Evolutionary conservation across 1,284 basidiomycete species (phyloP).

Genomic region (Phellinidium pouzarii): DNA sequence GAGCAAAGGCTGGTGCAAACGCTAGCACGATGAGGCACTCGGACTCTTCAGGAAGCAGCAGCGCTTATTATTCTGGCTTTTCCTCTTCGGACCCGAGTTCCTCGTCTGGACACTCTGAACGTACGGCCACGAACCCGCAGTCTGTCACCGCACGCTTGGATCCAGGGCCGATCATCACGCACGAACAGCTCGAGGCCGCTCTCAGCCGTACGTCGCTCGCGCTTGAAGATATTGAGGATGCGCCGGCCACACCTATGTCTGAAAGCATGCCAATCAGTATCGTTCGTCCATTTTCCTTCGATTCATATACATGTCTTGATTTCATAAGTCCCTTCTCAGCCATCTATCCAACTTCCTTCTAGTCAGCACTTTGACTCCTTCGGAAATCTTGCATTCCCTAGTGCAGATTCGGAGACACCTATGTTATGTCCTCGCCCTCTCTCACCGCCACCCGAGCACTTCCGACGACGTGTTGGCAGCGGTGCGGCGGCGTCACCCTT

Average conservation of each 20-base stretch:
- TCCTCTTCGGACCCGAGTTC: not conserved
- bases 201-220: not conserved
- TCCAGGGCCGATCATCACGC: conserved; percentile 7
- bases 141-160: not conserved
- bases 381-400: not conserved
- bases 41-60: not conserved
- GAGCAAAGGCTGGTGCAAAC: too few species aligned
- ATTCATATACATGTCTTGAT: too few species aligned
- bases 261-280: not conserved
- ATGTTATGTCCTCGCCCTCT: conserved; percentile 4
- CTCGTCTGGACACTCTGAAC: not conserved
- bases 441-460: conserved; percentile 11
- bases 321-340: too few species aligned
- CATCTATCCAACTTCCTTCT: not conserved
- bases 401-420: not conserved
- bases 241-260: not conserved
- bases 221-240: not conserved
- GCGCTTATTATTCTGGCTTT: not conserved
- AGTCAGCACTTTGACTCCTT: not conserved
- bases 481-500: not conserved
- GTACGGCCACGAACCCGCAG: not conserved
- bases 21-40: not conserved
- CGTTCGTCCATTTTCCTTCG: not conserved
- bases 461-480: conserved; percentile 3
- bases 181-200: conserved; percentile 8